phyloP scores from a whole-genome alignment of 2,329 filamentous ascomycete genomes.

The Moelleriella libera region DNA sequence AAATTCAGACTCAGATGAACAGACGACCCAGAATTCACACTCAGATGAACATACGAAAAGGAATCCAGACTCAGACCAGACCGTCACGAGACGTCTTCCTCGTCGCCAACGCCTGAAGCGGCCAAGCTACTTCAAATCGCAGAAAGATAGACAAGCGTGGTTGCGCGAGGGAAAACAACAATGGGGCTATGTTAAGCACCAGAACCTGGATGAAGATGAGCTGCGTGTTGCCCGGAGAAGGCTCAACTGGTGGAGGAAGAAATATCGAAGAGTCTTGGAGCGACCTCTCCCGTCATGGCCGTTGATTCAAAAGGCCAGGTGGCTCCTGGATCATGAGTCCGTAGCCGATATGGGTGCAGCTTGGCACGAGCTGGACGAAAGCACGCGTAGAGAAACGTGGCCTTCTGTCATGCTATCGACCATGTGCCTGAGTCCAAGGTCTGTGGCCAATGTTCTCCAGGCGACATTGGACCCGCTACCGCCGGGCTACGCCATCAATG shows the following conservation, averaged over 20 bases:
- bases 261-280: slow-evolving; percentile 8
- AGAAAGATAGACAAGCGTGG: no score
- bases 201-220: slow-evolving; percentile 9
- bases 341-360: slow-evolving; percentile 16
- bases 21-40: no score
- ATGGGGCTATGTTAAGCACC: slow-evolving; percentile 19
- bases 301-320: slow-evolving; percentile 13
- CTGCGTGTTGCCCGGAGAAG: slow-evolving; percentile 7
- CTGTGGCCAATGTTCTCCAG: slow-evolving; percentile 17
- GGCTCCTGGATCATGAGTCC: slow-evolving; percentile 15
- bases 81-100: no score
- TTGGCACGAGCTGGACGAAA: slow-evolving; percentile 16
- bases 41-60: no score
- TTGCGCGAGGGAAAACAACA: slow-evolving; percentile 4
- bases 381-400: slow-evolving; percentile 15
- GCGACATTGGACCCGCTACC: slow-evolving; percentile 21
- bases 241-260: slow-evolving; percentile 17
- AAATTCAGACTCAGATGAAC: no score
- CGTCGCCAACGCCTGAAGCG: no score
- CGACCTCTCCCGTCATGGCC: slow-evolving; percentile 7
- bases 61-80: no score
- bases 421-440: slow-evolving; percentile 16
- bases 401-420: slow-evolving; percentile 20
- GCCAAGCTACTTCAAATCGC: no score
- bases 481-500: slow-evolving; percentile 22